These are phyloP conservation scores for Favolaschia claudopus DNA, from an alignment of 768 basidiomycete genomes.

Conservation along the genomic window DNA sequence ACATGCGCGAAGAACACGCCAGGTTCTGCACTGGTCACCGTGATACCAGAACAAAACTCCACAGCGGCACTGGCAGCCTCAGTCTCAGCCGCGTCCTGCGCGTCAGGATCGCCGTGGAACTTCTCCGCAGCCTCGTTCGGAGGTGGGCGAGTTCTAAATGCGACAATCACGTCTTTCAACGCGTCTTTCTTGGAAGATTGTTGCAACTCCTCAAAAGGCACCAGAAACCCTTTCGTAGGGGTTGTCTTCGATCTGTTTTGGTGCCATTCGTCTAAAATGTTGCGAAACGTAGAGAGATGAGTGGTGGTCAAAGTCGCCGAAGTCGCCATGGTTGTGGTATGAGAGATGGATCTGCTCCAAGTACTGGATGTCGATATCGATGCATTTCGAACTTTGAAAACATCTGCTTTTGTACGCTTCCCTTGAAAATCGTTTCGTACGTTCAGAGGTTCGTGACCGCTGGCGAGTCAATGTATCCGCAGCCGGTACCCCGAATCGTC, in stretches of 20 bases:
- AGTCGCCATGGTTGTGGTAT: conserved; percentile 41
- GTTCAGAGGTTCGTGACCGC: too few species aligned
- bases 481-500: too few species aligned
- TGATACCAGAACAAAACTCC: conserved; percentile 40
- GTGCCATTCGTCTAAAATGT: conserved; percentile 37
- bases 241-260: conserved; percentile 24
- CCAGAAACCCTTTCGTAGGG: conserved; percentile 31
- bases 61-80: conserved; percentile 11
- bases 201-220: conserved; percentile 15
- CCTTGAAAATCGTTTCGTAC: too few species aligned
- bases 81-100: conserved; percentile 11
- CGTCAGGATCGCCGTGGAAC: conserved; percentile 28
- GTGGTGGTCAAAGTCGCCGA: conserved; percentile 39
- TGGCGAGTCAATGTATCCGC: too few species aligned
- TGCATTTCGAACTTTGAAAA: too few species aligned
- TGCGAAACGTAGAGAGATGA: conserved; percentile 35
- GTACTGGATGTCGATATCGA: too few species aligned
- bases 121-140: conserved; percentile 38
- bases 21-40: conserved; percentile 37
- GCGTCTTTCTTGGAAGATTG: conserved; percentile 15
- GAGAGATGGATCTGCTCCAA: too few species aligned
- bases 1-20: conserved; percentile 43
- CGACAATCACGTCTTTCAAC: conserved; percentile 43
- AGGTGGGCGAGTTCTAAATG: conserved; percentile 44
- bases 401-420: too few species aligned